phyloP scores from a whole-genome alignment of 148 eudicot species.

The Camellia lanceoleosa region DNA sequence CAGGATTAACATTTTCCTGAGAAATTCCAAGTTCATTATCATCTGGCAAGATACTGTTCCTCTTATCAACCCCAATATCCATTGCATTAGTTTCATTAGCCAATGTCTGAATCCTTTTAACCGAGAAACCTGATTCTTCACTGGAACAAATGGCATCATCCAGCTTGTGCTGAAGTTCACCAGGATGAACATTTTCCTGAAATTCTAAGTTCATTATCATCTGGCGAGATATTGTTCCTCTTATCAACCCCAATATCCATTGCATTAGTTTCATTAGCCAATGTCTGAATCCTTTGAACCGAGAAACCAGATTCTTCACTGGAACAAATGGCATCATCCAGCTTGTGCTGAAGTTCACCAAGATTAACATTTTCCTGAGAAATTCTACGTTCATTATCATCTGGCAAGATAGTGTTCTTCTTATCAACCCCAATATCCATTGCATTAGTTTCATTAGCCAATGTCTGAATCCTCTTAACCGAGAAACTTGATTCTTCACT shows the following conservation, averaged over 20 bases:
- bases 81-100: too few relatives aligned
- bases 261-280: conserved; percentile 15
- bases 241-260: conserved; percentile 12
- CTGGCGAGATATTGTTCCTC: conserved; percentile 17
- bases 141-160: conserved; percentile 14
- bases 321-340: background rate
- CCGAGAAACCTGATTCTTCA: conserved; percentile 1
- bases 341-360: too few relatives aligned
- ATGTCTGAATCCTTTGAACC: conserved; percentile 7
- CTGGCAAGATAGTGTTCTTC: background rate
- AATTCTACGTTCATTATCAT: conserved; percentile 5
- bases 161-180: conserved; percentile 15
- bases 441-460: too few relatives aligned
- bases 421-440: too few relatives aligned
- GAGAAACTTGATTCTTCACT: conserved; percentile 2
- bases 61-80: background rate
- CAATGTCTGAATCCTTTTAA: too few relatives aligned
- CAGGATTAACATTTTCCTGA: background rate
- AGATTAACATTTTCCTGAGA: background rate
- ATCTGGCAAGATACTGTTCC: background rate
- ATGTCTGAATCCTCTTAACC: too few relatives aligned
- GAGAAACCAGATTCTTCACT: conserved; percentile 10
- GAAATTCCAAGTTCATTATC: conserved; percentile 1
- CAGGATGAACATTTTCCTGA: conserved; percentile 12
- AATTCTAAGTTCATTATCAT: conserved; percentile 17